These are phyloP conservation scores for Teunomyces stri DNA, from an alignment of 805 yeast genomes.

Conservation along the genomic window DNA sequence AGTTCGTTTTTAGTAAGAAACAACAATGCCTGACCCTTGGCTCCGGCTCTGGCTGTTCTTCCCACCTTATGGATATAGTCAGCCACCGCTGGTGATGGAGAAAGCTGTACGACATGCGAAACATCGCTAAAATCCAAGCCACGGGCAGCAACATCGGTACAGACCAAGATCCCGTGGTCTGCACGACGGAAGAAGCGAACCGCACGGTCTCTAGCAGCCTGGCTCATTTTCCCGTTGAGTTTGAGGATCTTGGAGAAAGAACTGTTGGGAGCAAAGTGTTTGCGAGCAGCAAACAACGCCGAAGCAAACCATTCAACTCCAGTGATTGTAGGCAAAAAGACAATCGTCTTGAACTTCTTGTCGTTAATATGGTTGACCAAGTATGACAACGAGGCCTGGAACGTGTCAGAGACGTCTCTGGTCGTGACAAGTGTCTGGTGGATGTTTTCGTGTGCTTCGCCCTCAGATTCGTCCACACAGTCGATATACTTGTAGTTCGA, in stretches of 20 bases:
- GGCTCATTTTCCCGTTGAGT: constrained; percentile 76
- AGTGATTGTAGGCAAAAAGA: constrained; percentile 77
- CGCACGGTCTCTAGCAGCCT: constrained; percentile 60
- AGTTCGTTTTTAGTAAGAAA: constrained; percentile 57
- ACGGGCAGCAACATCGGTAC: constrained; percentile 93
- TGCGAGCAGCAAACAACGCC: constrained; percentile 27
- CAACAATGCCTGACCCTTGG: constrained; percentile 66
- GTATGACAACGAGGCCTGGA: constrained; percentile 55
- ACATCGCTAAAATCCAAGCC: constrained; percentile 95
- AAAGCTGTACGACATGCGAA: constrained; percentile 78
- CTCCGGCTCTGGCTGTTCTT: constrained; percentile 93
- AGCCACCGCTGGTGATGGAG: constrained; percentile 71
- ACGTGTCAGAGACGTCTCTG: constrained; percentile 53
- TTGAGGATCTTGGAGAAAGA: constrained; percentile 21
- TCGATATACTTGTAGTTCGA: constrained; percentile 58
- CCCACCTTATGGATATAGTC: constrained; percentile 92
- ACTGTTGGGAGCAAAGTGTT: constrained; percentile 15
- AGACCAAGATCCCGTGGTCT: constrained; percentile 61
- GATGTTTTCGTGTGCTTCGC: constrained; percentile 74
- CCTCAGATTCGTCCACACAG: constrained; percentile 70
- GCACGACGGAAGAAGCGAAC: constrained; percentile 51
- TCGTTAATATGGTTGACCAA: constrained; percentile 40
- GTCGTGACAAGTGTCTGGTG: constrained; percentile 63
- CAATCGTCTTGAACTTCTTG: constrained; percentile 66
- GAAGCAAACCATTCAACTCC: constrained; percentile 58